Conservation (phyloP, 1,139 yeast genomes). For the Candida tropicalis region DNA sequence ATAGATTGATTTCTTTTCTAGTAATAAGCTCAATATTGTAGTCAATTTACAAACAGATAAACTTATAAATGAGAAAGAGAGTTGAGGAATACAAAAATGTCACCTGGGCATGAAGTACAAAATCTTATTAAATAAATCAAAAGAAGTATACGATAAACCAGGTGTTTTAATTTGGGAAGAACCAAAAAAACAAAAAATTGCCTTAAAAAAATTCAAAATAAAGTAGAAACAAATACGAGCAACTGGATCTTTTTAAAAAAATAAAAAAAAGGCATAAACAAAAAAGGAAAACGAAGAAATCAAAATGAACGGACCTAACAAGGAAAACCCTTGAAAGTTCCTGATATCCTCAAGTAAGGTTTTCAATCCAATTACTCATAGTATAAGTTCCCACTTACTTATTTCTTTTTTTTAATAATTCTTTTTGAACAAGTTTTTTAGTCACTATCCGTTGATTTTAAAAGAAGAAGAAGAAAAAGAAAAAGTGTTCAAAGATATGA, state of each 20-base stretch:
- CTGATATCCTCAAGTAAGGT: constrained; percentile 18
- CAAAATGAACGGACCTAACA: constrained; percentile 13
- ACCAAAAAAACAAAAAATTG: constrained; percentile 28
- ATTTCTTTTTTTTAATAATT: constrained; percentile 12
- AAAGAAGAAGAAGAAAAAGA: constrained; percentile 32
- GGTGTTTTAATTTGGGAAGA: constrained; percentile 46
- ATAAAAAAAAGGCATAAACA: constrained; percentile 14
- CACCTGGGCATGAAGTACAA: constrained; percentile 59
- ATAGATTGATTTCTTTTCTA: constrained; percentile 4
- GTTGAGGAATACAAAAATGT: constrained; percentile 25
- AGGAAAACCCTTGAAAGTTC: constrained; percentile 20
- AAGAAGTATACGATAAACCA: constrained; percentile 52
- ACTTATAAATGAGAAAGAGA: neutral
- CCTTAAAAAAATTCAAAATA: constrained; percentile 22
- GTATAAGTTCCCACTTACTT: constrained; percentile 20
- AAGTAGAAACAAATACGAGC: constrained; percentile 29
- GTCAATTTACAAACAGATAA: neutral
- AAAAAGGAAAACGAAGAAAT: constrained; percentile 12
- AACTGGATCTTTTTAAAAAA: constrained; percentile 20
- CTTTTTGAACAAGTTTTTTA: constrained; percentile 25
- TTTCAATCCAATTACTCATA: constrained; percentile 13
- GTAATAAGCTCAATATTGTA: no score
- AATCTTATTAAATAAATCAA: constrained; percentile 33
- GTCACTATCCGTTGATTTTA: constrained; percentile 48
- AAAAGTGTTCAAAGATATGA: constrained; percentile 6